These are phyloP conservation scores for Apiospora phragmitis DNA, from an alignment of 2,329 filamentous ascomycete genomes.

Conservation along the genomic window DNA sequence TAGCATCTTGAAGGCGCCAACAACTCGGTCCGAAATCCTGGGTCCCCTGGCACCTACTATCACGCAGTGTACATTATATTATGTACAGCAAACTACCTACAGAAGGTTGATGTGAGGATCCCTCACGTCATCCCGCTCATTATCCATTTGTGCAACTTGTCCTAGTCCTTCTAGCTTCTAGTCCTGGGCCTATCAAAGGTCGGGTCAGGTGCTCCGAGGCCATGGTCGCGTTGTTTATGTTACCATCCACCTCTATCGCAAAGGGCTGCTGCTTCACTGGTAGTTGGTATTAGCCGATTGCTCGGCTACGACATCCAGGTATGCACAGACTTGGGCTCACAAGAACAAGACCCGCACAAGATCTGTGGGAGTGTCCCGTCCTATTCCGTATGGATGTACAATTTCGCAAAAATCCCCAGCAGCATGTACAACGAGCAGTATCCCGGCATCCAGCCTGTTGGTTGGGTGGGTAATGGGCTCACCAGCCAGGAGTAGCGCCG, in stretches of 20 bases:
- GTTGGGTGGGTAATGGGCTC: conserved; percentile 2
- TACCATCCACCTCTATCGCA: not conserved
- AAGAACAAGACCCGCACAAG: not conserved
- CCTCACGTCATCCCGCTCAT: conserved; percentile 3
- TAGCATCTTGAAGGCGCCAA: not conserved
- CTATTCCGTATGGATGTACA: not conserved
- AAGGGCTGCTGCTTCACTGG: not conserved
- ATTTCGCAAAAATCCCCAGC: not conserved
- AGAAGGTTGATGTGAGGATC: not conserved
- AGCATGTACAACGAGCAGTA: not conserved
- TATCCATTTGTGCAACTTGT: not conserved
- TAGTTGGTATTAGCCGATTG: not conserved
- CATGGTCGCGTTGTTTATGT: not conserved
- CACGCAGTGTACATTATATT: not conserved
- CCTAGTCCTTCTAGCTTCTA: not conserved
- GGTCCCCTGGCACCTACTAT: not conserved
- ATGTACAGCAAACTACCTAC: not conserved
- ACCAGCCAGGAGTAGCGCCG: not conserved
- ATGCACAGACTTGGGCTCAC: not conserved
- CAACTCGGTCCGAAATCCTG: conserved; percentile 4
- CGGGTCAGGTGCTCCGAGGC: not conserved
- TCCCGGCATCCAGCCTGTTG: not conserved
- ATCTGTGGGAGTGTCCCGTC: conserved; percentile 4
- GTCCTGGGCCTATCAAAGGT: not conserved
- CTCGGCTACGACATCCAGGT: not conserved